A percentile compares a stretch with the other conserved stretches of the same genome.
These are phyloP conservation scores for Phlyctochytrium planicorne DNA, from an alignment of 192 early-diverging fungal species.

Conservation along the genomic window DNA sequence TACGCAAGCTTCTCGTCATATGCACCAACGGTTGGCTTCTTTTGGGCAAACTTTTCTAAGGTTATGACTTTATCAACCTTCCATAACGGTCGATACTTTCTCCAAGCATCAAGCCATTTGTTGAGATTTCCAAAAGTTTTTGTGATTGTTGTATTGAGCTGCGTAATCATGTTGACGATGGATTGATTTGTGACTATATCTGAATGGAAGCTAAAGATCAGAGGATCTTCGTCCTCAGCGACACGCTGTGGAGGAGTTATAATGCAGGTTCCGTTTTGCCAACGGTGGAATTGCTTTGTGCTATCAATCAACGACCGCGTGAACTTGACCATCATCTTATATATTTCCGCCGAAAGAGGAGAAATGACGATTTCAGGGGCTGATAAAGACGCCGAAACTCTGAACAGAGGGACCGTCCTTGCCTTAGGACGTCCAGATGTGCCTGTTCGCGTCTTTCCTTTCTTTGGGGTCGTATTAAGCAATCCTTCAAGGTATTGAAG, in stretches of 20 bases:
- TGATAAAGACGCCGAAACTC: conserved; percentile 55
- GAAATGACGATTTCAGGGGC: conserved; percentile 61
- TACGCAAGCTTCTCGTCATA: conserved; percentile 63
- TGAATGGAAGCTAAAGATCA: conserved; percentile 57
- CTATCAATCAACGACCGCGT: conserved; percentile 57
- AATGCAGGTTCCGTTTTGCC: conserved; percentile 64
- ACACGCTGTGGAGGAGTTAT: conserved; percentile 57
- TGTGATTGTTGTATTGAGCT: conserved; percentile 47
- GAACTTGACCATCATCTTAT: conserved; percentile 64
- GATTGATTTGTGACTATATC: conserved; percentile 50
- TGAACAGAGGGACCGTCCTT: conserved; percentile 46
- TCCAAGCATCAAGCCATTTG: conserved; percentile 55
- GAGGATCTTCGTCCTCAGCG: conserved; percentile 56
- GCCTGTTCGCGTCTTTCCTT: conserved; percentile 10
- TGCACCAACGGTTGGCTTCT: conserved; percentile 54
- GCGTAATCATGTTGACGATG: conserved; percentile 44
- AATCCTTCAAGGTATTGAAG: conserved; percentile 47
- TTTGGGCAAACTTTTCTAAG: conserved; percentile 65
- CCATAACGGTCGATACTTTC: conserved; percentile 63
- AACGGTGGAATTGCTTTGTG: conserved; percentile 61
- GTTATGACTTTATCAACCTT: conserved; percentile 67
- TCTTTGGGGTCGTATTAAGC: conserved; percentile 33
- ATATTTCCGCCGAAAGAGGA: conserved; percentile 54
- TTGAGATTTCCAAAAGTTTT: conserved; percentile 51
- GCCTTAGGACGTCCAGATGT: conserved; percentile 26